phyloP scores from a whole-genome alignment of 352 stramenopile species.

The Globisporangium carolinianum region DNA sequence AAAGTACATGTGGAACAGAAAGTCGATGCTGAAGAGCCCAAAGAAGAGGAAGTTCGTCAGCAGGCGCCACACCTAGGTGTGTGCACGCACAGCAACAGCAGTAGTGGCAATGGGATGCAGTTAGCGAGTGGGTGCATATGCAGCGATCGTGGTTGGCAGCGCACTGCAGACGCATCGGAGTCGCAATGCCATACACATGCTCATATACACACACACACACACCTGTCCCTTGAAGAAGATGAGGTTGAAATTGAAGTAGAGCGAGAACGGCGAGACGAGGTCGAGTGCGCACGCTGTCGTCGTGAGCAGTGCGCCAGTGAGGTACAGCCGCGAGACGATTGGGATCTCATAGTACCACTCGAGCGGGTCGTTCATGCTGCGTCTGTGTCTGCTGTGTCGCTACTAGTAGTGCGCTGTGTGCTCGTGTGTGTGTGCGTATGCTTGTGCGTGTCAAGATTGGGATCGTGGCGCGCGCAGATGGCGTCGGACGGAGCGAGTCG shows the following conservation, averaged over 20 bases:
- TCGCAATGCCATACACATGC: too few species aligned
- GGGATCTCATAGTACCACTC: slow-evolving; percentile 99
- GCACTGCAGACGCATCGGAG: too few species aligned
- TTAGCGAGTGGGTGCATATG: too few species aligned
- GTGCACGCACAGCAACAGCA: slow-evolving; percentile 5
- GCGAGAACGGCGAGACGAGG: slow-evolving; percentile 94
- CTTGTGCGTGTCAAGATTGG: too few species aligned
- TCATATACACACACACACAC: background rate
- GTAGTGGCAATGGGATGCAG: too few species aligned
- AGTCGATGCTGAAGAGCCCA: slow-evolving; percentile 97
- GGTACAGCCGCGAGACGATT: slow-evolving; percentile 95
- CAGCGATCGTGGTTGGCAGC: background rate
- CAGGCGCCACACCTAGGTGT: slow-evolving; percentile 88
- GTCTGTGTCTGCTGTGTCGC: too few species aligned
- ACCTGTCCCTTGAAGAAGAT: slow-evolving; percentile 97
- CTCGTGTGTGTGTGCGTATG: too few species aligned
- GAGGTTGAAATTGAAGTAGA: slow-evolving; percentile 94
- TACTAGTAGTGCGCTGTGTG: too few species aligned
- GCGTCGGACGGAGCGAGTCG: too few species aligned
- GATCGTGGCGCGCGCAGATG: too few species aligned
- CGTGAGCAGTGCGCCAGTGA: slow-evolving; percentile 96
- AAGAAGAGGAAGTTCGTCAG: slow-evolving; percentile 99
- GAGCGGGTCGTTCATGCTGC: slow-evolving; percentile 80
- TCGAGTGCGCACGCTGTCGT: slow-evolving; percentile 96
- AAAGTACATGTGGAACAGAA: slow-evolving; percentile 99